Evolutionary conservation across 305 asterid genomes (phyloP), one percentile per base, ranked within the genome.

Genomic region (Caryopteris hybrid): DNA sequence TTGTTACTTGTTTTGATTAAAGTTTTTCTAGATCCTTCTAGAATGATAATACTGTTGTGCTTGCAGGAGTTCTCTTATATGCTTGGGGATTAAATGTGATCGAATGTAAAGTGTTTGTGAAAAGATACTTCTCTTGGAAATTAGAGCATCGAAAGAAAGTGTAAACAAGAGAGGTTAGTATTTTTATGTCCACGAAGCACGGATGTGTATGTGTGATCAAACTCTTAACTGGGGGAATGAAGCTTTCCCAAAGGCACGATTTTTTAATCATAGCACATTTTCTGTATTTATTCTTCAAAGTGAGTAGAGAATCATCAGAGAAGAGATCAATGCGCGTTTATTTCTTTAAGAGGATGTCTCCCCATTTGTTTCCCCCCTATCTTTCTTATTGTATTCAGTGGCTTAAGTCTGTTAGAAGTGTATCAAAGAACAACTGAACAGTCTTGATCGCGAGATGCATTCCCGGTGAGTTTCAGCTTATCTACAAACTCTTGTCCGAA

Each of bases 331-430:
- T 1, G 72, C 48, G 20, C 65, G 31, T 68, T 47, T 64, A 21
- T 66, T 64, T 68, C 69, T 70, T 61, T 70, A 47, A 66, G 71
- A 66, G 73, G 64, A 61, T 77, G 50, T 61, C 53, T n/a, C 53
- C 58, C 55, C 34, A 42, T 46, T 72, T 71, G 74, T 58, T 8
- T 1, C 11, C 7, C 0, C 34, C 39, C 4, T 42, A 16, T 51
- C 21, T 51, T 59, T 52, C 13, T 47, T 72, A 43, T 39, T 64
- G 80, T 70, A 74, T 68, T 71, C 58, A 74, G 74, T 76, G 74
- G 80, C 58, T 69, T 65, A 33, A 72, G 41, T 54, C 59, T 74
- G 74, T 73, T 51, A 73, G 76, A 76, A 66, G 71, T 65, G 76
- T 71, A 74, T 62, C 60, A 63, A 33, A 55, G 68, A 67, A 75